Evolutionary conservation across 495 filamentous ascomycete species (phyloP).

Genomic region (Daldinia vernicosa): DNA sequence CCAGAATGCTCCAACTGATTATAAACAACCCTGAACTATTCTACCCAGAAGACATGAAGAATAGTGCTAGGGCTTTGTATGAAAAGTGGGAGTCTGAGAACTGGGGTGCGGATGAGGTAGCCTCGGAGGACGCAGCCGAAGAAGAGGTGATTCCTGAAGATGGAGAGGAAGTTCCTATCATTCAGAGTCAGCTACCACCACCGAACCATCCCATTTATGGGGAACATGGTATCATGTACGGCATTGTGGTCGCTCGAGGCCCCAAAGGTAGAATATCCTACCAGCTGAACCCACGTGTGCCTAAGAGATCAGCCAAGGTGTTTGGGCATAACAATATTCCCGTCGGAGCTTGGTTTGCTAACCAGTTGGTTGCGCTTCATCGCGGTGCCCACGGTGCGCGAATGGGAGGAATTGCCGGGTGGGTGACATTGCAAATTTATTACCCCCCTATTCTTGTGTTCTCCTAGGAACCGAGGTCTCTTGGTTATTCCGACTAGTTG

Average conservation of each 20-base stretch:
- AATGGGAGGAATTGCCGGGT: slow-evolving; percentile 58
- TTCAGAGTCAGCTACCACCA: slow-evolving; percentile 30
- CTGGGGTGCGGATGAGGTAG: slow-evolving; percentile 34
- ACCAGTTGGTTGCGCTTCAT: slow-evolving; percentile 56
- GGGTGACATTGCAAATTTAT: neutral
- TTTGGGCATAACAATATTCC: slow-evolving; percentile 57
- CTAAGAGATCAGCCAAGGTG: slow-evolving; percentile 39
- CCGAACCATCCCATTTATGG: slow-evolving; percentile 47
- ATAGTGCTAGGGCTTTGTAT: slow-evolving; percentile 1
- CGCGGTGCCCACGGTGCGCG: slow-evolving; percentile 61
- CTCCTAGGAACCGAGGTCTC: neutral
- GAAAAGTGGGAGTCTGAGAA: slow-evolving; percentile 29
- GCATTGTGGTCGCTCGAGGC: slow-evolving; percentile 38
- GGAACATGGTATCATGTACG: slow-evolving; percentile 52
- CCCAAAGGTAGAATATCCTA: slow-evolving; percentile 32
- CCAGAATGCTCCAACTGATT: slow-evolving; percentile 2
- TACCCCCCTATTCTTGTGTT: neutral
- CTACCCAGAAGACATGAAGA: slow-evolving; percentile 22
- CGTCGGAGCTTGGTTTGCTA: slow-evolving; percentile 62
- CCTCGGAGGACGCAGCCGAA: slow-evolving; percentile 19
- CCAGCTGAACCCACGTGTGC: slow-evolving; percentile 43
- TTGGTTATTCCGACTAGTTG: neutral
- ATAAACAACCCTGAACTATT: neutral
- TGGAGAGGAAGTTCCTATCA: neutral
- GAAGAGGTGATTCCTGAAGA: neutral